These are phyloP conservation scores for Funneliformis mosseae DNA, from an alignment of 192 early-diverging fungal species.

Conservation along the genomic window DNA sequence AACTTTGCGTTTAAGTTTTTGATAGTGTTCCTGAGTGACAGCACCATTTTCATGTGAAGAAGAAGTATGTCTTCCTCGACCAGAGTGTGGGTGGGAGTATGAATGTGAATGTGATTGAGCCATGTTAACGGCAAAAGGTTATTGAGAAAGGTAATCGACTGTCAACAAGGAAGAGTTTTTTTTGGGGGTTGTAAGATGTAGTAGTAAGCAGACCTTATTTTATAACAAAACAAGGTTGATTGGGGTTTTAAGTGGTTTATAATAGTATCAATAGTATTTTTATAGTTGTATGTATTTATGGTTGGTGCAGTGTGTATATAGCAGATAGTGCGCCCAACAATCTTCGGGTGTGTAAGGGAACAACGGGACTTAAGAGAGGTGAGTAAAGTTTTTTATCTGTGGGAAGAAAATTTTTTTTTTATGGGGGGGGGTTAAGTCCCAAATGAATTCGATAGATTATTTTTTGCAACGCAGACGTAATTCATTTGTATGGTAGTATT, in stretches of 20 bases:
- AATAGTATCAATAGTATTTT: not conserved
- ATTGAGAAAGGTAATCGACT: not conserved
- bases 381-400: not conserved
- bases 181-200: not conserved
- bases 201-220: not conserved
- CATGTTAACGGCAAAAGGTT: not conserved
- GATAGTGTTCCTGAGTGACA: conserved; percentile 22
- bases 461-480: conserved; percentile 27
- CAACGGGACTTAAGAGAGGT: conserved; percentile 7
- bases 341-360: conserved; percentile 21
- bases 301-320: conserved; percentile 1
- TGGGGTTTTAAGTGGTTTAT: not conserved
- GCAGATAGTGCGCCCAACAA: not conserved
- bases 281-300: conserved; percentile 8
- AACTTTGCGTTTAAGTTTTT: conserved; percentile 22
- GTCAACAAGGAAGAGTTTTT: not conserved
- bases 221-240: not conserved
- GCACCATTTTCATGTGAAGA: conserved; percentile 17
- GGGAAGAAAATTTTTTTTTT: conserved; percentile 16
- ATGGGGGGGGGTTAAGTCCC: not conserved
- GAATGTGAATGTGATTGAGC: conserved; percentile 27
- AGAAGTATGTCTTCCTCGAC: conserved; percentile 8
- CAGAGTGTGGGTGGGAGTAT: not conserved
- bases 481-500: conserved; percentile 28
- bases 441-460: conserved; percentile 15